Evolutionary conservation across 352 stramenopile species (phyloP), one percentile per base, ranked within the genome.

Genomic region (Saprolegnia parasitica): DNA sequence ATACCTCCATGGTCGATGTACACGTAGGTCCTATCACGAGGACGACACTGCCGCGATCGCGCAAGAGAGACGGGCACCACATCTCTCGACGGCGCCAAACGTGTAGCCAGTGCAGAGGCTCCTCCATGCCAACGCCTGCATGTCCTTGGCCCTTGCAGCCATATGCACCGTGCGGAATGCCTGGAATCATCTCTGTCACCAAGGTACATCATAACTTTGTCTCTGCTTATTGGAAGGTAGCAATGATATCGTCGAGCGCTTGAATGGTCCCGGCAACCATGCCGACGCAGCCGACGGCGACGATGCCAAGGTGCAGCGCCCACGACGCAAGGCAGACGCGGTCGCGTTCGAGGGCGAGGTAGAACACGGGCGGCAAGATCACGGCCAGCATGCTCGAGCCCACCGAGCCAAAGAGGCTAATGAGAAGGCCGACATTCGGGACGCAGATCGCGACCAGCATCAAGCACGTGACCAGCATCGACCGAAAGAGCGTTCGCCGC

Each of bases 301-400:
- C 65, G 58, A 90, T 87, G 20, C 65, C 64, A 64, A 72, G 79
- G 65, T 93, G 83, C 10, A 81, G 61, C 3, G 79, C 52, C 0
- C 61, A 71, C 10, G 81, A 91, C 9, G 57, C 24, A 26, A 77
- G 54, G 24, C 82, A 81, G 0, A 88, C 66, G 20, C 71, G 65
- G 24, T 76, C 63, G 2, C 76, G 68, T 20, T 79, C 64, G 3
- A 83, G 76, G 3, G 74, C 63, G 10, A 93, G 52, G 54, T 91
- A 93, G 39, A 93, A 60, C 11, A 90, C 54, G 5, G 85, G 83
- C 6, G 83, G 85, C n/a, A 93, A 68, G 40, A 90, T 80, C 58
- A 93, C 89, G 39, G 82, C 85, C 40, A 91, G 67, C 82, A 93
- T 89, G 67, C 83, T 93, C 13, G 85, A 93, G 3, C 83, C 82